A percentile compares a stretch with the other conserved stretches of the same genome.
phyloP scores from a whole-genome alignment of 805 yeast species.

The Candida fluviatilis region DNA sequence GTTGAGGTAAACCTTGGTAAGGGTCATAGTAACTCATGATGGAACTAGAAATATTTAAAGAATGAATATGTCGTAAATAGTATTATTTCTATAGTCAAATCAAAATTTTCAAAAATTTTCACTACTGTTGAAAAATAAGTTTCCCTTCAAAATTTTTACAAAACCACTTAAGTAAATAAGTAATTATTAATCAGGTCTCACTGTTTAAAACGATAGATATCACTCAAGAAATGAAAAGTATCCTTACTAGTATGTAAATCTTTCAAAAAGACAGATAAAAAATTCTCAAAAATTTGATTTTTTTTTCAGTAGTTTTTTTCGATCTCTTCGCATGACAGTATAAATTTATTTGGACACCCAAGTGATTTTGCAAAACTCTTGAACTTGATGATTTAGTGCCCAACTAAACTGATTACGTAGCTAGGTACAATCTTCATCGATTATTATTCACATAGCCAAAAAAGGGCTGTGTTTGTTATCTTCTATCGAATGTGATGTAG shows the following conservation, averaged over 20 bases:
- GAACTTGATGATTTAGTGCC: no score
- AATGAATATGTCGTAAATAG: neutral
- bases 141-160: neutral
- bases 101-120: slow-evolving; percentile 1
- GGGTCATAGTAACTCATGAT: slow-evolving; percentile 41
- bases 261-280: neutral
- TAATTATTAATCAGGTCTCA: neutral
- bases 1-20: slow-evolving; percentile 37
- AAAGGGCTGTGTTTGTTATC: no score
- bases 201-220: neutral
- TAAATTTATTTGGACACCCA: neutral
- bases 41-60: slow-evolving; percentile 1
- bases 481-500: no score
- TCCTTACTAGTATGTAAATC: neutral
- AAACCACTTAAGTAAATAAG: slow-evolving; percentile 5
- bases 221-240: neutral
- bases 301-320: slow-evolving; percentile 3
- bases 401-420: no score
- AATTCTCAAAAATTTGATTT: slow-evolving; percentile 1
- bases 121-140: neutral
- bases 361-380: no score
- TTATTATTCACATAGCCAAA: no score
- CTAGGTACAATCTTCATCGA: no score
- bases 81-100: neutral
- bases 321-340: slow-evolving; percentile 3